Evolutionary conservation across 2,329 filamentous ascomycete species (phyloP).

Genomic region (Aspergillus pseudoviridinutans): DNA sequence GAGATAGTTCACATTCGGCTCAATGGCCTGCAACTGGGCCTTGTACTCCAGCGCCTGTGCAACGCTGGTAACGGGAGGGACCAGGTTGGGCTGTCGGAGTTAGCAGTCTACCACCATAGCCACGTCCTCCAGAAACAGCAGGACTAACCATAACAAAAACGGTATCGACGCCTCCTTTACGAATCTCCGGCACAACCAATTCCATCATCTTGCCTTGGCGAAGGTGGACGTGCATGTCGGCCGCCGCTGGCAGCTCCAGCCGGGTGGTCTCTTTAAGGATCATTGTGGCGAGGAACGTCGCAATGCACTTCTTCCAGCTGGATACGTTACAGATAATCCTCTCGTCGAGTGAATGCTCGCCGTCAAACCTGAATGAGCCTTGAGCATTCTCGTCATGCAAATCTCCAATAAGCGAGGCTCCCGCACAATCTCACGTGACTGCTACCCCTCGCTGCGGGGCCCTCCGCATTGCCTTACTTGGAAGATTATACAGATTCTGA

Average conservation of each 20-base stretch:
- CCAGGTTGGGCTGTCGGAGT: slow-evolving; percentile 56
- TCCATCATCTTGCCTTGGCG: slow-evolving; percentile 64
- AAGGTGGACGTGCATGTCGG: slow-evolving; percentile 69
- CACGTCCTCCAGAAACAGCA: not conserved
- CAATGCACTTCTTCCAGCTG: not conserved
- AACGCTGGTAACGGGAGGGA: slow-evolving; percentile 60
- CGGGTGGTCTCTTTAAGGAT: not conserved
- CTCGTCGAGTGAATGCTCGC: not conserved
- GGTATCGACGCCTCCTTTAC: slow-evolving; percentile 62
- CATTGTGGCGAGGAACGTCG: not conserved
- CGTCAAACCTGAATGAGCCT: not conserved
- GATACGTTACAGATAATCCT: not conserved
- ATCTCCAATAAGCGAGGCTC: not conserved
- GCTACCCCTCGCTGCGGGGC: not conserved
- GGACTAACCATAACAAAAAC: slow-evolving; percentile 51
- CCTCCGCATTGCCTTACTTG: not conserved
- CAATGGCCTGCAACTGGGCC: slow-evolving; percentile 55
- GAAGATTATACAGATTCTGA: not conserved
- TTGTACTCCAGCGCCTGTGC: slow-evolving; percentile 64
- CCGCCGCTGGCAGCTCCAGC: slow-evolving; percentile 56
- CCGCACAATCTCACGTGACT: not conserved
- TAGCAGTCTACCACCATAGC: slow-evolving; percentile 4
- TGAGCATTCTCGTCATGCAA: not conserved
- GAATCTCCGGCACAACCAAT: slow-evolving; percentile 51
- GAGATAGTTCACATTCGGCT: slow-evolving; percentile 62